Evolutionary conservation across 305 asterid species (phyloP), one percentile per base, ranked within the genome.

Genomic region (Petunia hybrid): DNA sequence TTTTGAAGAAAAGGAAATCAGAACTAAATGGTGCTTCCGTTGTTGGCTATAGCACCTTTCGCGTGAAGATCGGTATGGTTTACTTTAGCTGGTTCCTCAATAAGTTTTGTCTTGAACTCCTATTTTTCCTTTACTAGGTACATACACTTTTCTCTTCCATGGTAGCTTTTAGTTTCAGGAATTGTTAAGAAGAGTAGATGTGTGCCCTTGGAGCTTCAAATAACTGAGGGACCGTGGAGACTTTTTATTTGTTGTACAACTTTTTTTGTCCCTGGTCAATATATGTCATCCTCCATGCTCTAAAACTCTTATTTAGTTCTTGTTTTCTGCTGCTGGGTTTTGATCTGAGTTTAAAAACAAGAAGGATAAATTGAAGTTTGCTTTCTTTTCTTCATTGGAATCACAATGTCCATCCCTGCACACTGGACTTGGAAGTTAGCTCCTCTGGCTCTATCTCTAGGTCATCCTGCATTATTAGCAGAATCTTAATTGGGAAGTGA

Each of bases 171-270:
- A 22, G 61, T 56, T 56, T 56, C 22, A 13, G 31, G 61, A 56
- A 14, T 56, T 13, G 61, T 56, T 56, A 14, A 56, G 61, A 56
- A 53, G 61, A 14, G 31, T 56, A 56, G 31, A 56, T 14, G 61
- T 4, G 61, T 56, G 46, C 9, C 46, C 39, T 65, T 36, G 46
- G 71, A 38, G 45, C 2, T 65, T 12, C 31, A 3, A 40, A 65
- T 65, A 38, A 2, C 46, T 39, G 71, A 65, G 9, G 71, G 71
- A 65, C 71, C 46, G 39, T 12, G 71, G n/a, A 39, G 71, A 39
- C 71, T 6, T 65, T 61, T 38, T 5, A 38, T 65, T 35, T 63
- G 43, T 63, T 36, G 8, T 35, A 63, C 38, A 43, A 36, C 69
- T 63, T 63, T 16, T 62, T 62, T 62, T 62, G 42, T 9, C 36